A percentile compares a stretch with the other conserved stretches of the same genome.
Conservation (phyloP, 345 rosid species). For the Lagerstroemia speciosa region DNA sequence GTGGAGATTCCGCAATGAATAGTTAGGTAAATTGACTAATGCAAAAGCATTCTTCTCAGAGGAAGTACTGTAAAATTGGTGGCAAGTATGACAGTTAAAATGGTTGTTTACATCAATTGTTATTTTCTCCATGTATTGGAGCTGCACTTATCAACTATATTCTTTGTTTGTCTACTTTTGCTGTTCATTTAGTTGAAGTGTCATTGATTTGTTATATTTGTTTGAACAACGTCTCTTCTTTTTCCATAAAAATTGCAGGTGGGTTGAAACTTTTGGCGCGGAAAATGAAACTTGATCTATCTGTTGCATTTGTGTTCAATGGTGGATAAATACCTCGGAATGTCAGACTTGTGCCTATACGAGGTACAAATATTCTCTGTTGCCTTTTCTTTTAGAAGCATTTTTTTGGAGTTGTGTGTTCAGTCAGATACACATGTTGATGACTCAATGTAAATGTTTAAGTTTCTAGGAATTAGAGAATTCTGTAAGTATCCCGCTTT, state of each 20-base stretch:
- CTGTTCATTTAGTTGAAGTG: background rate
- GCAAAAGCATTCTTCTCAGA: background rate
- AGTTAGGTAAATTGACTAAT: background rate
- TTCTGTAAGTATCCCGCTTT: background rate
- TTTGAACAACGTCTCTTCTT: background rate
- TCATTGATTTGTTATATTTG: background rate
- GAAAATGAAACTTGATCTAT: conserved; percentile 34
- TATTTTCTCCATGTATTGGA: background rate
- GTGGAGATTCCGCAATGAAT: background rate
- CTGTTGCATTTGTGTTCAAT: conserved; percentile 30
- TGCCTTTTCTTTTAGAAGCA: background rate
- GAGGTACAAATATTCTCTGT: conserved; percentile 32
- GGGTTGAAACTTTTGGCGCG: conserved; percentile 11
- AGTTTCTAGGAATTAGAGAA: background rate
- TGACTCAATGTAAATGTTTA: background rate
- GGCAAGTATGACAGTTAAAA: background rate
- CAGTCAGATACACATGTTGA: background rate
- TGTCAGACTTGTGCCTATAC: conserved; percentile 61
- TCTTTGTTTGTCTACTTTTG: background rate
- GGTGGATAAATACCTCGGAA: conserved; percentile 57
- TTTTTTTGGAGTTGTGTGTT: background rate
- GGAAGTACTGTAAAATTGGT: background rate
- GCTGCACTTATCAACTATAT: background rate
- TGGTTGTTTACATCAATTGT: background rate
- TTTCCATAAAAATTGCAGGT: conserved; percentile 5